A percentile compares a stretch with the other conserved stretches of the same genome.
phyloP scores from a whole-genome alignment of 164 flowering plant species.

The Annona squamosa region DNA sequence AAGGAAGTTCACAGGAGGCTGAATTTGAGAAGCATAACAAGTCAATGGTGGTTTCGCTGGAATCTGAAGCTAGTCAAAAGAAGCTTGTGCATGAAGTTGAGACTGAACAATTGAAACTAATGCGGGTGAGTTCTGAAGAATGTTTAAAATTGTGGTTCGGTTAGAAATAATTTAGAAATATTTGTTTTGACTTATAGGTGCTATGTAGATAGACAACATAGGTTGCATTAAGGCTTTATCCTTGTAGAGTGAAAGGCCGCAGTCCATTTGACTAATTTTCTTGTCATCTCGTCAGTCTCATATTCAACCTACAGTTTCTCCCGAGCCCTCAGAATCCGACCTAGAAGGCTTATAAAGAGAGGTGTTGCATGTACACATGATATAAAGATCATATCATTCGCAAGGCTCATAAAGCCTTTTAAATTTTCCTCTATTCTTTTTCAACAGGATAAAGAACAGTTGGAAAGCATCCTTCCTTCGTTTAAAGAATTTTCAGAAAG shows the following conservation, averaged over 20 bases:
- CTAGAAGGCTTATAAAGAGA: conserved; percentile 51
- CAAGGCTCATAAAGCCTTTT: no score
- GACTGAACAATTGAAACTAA: conserved; percentile 33
- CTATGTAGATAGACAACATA: no score
- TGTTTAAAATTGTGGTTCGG: no score
- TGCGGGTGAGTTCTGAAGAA: conserved; percentile 29
- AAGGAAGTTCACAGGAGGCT: conserved; percentile 16
- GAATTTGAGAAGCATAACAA: conserved; percentile 38
- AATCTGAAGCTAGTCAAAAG: conserved; percentile 17
- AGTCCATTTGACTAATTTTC: no score
- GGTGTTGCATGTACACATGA: conserved; percentile 52
- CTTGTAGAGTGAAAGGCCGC: no score
- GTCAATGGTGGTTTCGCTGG: conserved; percentile 20
- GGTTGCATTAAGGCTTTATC: no score
- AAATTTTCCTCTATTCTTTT: background rate
- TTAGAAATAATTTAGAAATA: no score
- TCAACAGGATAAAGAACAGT: conserved; percentile 62
- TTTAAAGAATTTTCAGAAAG: conserved; percentile 47
- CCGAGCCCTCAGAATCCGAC: conserved; percentile 14
- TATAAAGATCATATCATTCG: conserved; percentile 7
- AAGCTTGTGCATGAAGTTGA: conserved; percentile 26
- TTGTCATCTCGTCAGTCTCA: no score
- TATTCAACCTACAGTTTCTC: no score
- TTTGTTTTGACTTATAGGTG: no score
- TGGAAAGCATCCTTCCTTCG: conserved; percentile 55